Evolutionary conservation across 23 red algal species (phyloP).

Genomic region (Cyanidiococcus yangmingshanensis): DNA sequence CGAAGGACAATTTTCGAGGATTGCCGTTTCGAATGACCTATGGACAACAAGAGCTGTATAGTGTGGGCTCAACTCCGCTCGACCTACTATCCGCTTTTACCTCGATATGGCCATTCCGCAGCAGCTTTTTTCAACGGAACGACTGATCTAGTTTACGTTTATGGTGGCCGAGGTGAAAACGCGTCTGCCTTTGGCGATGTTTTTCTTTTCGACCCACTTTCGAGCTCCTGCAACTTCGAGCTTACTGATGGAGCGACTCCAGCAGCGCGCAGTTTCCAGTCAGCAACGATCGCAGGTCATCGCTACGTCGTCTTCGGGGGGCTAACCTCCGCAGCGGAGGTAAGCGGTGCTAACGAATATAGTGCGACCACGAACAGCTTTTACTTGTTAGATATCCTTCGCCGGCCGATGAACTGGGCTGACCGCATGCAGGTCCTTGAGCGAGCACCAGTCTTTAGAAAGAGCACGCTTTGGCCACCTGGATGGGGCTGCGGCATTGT

Average conservation of each 20-base stretch:
- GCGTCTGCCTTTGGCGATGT: background rate
- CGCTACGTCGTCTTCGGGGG: constrained; percentile 15
- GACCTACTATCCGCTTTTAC: background rate
- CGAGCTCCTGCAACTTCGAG: background rate
- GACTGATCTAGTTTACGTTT: constrained; percentile 1
- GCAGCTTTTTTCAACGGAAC: constrained; percentile 9
- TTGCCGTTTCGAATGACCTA: too few species aligned
- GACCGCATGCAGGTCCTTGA: constrained; percentile 9
- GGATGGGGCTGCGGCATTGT: constrained; percentile 8
- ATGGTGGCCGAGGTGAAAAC: background rate
- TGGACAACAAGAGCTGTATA: background rate
- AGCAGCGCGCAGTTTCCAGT: background rate
- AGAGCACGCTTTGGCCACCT: background rate
- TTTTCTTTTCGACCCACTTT: background rate
- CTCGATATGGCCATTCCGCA: constrained; percentile 10
- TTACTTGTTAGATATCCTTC: constrained; percentile 4
- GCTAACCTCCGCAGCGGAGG: background rate
- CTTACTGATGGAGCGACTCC: background rate
- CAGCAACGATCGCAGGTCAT: background rate
- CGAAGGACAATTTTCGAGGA: too few species aligned
- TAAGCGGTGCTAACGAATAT: background rate
- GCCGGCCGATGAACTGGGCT: constrained; percentile 9
- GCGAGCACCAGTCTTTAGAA: background rate
- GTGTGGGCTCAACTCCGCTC: background rate
- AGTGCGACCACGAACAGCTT: constrained; percentile 4